Conservation (phyloP, 768 basidiomycete species). For the Boletus huronensis region DNA sequence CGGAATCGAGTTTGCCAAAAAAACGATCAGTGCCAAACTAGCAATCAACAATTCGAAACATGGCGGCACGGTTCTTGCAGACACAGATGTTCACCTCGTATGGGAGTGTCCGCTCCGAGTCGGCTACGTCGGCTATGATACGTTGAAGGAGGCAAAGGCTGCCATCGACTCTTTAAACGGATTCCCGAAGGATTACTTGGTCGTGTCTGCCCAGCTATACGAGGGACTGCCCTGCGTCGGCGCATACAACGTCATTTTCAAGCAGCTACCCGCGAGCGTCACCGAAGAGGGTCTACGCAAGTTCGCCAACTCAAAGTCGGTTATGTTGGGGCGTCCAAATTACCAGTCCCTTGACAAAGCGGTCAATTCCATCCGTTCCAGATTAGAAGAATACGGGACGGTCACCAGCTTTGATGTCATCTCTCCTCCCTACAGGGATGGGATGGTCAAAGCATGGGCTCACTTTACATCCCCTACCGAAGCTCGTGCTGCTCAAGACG, state of each 20-base stretch:
- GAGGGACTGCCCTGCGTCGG: slow-evolving; percentile 57
- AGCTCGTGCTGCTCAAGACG: slow-evolving; percentile 49
- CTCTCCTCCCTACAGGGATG: slow-evolving; percentile 50
- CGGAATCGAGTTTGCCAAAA: slow-evolving; percentile 38
- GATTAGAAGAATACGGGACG: slow-evolving; percentile 38
- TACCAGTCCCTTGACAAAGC: slow-evolving; percentile 37
- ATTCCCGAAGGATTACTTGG: slow-evolving; percentile 35
- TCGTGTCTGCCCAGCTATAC: slow-evolving; percentile 49
- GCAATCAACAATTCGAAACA: slow-evolving; percentile 37
- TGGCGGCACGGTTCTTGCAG: slow-evolving; percentile 42
- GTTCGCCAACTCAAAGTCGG: slow-evolving; percentile 46
- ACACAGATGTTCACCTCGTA: slow-evolving; percentile 53
- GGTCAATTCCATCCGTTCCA: slow-evolving; percentile 34
- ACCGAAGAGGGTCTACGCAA: slow-evolving; percentile 40
- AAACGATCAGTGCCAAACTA: slow-evolving; percentile 43
- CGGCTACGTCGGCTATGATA: slow-evolving; percentile 63
- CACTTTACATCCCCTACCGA: slow-evolving; percentile 48
- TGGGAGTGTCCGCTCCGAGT: slow-evolving; percentile 57
- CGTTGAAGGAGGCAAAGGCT: slow-evolving; percentile 43
- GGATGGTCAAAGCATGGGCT: slow-evolving; percentile 52
- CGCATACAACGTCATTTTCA: slow-evolving; percentile 57
- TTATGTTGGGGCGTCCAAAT: slow-evolving; percentile 51
- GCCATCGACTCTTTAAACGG: slow-evolving; percentile 46
- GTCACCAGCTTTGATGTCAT: slow-evolving; percentile 42
- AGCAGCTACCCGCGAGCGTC: slow-evolving; percentile 46